A percentile compares a stretch with the other conserved stretches of the same genome.
Conservation (phyloP, 129 eudicot genomes). For the Centrapalus pauciflorus region DNA sequence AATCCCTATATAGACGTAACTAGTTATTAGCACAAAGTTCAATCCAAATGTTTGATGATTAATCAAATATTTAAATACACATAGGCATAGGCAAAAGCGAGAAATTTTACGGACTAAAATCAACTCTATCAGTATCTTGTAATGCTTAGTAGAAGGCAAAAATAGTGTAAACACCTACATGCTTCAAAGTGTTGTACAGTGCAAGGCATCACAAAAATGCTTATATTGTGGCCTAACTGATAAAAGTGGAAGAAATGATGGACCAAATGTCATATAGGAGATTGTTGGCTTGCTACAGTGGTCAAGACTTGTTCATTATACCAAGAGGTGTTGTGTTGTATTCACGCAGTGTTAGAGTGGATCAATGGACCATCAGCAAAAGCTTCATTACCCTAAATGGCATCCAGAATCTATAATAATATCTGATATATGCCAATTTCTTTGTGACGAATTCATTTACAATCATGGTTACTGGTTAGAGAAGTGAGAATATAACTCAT, state of each 20-base stretch:
- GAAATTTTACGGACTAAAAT: neutral
- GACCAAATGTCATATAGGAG: neutral
- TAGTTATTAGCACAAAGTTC: neutral
- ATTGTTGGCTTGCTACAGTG: neutral
- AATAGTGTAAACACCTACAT: neutral
- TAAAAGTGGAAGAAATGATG: neutral
- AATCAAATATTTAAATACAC: neutral
- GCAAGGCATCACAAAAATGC: neutral
- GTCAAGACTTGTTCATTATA: constrained; percentile 1
- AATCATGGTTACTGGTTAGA: neutral
- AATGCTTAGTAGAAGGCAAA: neutral
- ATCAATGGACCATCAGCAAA: neutral
- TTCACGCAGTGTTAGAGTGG: neutral
- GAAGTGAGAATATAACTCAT: neutral
- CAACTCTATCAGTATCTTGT: neutral
- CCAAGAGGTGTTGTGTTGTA: neutral
- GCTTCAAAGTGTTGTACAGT: neutral
- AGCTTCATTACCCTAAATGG: neutral
- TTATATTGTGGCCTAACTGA: neutral
- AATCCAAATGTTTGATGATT: neutral
- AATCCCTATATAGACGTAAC: neutral
- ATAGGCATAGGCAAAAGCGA: neutral
- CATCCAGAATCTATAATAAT: neutral
- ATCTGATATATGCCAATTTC: neutral
- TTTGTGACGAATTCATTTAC: neutral